Evolutionary conservation across 495 filamentous ascomycete genomes (phyloP).

Genomic region (Penicillium pancosmium): DNA sequence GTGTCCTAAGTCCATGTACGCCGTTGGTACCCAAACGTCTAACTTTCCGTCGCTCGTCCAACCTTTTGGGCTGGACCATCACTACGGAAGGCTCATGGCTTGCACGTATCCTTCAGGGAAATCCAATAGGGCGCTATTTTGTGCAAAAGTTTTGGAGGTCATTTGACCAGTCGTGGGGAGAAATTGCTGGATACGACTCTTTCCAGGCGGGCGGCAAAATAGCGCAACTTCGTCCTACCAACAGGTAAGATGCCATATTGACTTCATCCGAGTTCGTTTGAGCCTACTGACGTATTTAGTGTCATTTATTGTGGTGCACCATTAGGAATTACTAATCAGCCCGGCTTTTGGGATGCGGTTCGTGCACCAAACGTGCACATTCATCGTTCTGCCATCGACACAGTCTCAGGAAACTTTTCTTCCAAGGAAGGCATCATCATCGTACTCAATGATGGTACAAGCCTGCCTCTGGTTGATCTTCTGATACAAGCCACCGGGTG

Average conservation of each 20-base stretch:
- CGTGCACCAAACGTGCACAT: slow-evolving; percentile 28
- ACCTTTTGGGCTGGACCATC: slow-evolving; percentile 45
- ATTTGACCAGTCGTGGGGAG: slow-evolving; percentile 18
- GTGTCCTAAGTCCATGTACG: slow-evolving; percentile 54
- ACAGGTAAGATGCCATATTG: slow-evolving; percentile 16
- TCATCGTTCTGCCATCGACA: slow-evolving; percentile 24
- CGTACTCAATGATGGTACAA: slow-evolving; percentile 30
- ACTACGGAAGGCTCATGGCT: slow-evolving; percentile 56
- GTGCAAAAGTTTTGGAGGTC: slow-evolving; percentile 29
- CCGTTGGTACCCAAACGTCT: slow-evolving; percentile 42
- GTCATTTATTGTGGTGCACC: slow-evolving; percentile 28
- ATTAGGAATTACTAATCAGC: slow-evolving; percentile 35
- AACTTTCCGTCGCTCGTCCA: slow-evolving; percentile 19
- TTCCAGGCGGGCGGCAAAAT: slow-evolving; percentile 24
- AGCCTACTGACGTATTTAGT: slow-evolving; percentile 15
- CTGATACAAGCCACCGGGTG: slow-evolving; percentile 51
- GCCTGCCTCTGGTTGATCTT: slow-evolving; percentile 19
- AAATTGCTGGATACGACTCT: slow-evolving; percentile 15
- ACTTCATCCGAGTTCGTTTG: not conserved
- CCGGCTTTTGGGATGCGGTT: slow-evolving; percentile 35
- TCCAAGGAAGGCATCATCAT: slow-evolving; percentile 18
- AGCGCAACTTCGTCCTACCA: slow-evolving; percentile 28
- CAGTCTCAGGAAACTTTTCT: slow-evolving; percentile 8
- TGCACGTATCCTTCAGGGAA: slow-evolving; percentile 42
- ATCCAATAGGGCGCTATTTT: slow-evolving; percentile 26